A percentile compares a stretch with the other conserved stretches of the same genome.
phyloP scores from a whole-genome alignment of 192 early-diverging fungal species.

The Coemansia sp. region DNA sequence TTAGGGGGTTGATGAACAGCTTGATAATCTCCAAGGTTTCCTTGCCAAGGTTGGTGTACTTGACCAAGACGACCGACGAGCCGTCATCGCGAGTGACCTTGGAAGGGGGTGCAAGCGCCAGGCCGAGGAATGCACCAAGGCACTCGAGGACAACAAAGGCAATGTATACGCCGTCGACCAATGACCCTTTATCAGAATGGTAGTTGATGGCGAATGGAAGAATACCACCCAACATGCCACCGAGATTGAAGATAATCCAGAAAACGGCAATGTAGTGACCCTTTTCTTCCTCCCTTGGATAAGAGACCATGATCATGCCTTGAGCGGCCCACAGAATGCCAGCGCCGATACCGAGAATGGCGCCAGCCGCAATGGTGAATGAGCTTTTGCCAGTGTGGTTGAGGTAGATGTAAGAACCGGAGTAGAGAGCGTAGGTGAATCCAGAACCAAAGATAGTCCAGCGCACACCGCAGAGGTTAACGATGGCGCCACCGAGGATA shows the following conservation, averaged over 20 bases:
- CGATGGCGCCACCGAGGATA: slow-evolving; percentile 71
- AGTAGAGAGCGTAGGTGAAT: slow-evolving; percentile 72
- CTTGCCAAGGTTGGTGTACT: slow-evolving; percentile 66
- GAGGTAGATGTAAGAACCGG: slow-evolving; percentile 69
- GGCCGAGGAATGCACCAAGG: slow-evolving; percentile 60
- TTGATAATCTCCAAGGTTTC: slow-evolving; percentile 67
- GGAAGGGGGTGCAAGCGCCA: slow-evolving; percentile 63
- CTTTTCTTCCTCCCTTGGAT: slow-evolving; percentile 80
- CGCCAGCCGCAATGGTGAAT: slow-evolving; percentile 76
- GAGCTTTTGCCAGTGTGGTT: slow-evolving; percentile 58
- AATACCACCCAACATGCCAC: slow-evolving; percentile 77
- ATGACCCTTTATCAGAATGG: slow-evolving; percentile 45
- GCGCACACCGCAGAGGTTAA: slow-evolving; percentile 77
- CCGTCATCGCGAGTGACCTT: slow-evolving; percentile 74
- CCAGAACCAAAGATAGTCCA: slow-evolving; percentile 68
- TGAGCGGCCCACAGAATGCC: slow-evolving; percentile 80
- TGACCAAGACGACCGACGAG: slow-evolving; percentile 62
- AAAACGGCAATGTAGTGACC: slow-evolving; percentile 81
- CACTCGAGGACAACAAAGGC: slow-evolving; percentile 79
- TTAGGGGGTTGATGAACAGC: slow-evolving; percentile 71
- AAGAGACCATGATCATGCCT: slow-evolving; percentile 84
- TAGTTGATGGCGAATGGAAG: slow-evolving; percentile 74
- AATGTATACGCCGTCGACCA: slow-evolving; percentile 69
- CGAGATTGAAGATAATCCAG: slow-evolving; percentile 88
- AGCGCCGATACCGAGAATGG: slow-evolving; percentile 79